Evolutionary conservation across 371 early-diverging fungal species (phyloP).

Genomic region (Capillidium heterosporum): DNA sequence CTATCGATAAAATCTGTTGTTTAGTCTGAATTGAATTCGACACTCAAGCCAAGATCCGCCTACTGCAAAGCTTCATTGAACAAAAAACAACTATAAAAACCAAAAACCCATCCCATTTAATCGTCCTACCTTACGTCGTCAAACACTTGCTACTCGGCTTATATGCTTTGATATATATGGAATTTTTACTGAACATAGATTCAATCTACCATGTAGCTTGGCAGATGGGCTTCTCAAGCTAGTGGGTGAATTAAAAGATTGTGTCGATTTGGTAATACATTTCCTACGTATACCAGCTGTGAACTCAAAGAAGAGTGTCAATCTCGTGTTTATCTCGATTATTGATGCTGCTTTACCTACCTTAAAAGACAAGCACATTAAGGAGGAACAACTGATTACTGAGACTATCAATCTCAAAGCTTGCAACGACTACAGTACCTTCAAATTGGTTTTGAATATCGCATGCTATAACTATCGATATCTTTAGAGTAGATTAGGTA

Average conservation of each 20-base stretch:
- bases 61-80: neutral
- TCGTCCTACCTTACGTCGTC: constrained; percentile 8
- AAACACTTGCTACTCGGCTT: constrained; percentile 14
- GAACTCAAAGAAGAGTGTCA: neutral
- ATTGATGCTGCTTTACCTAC: constrained; percentile 4
- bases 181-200: neutral
- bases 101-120: neutral
- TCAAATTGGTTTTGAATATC: constrained; percentile 19
- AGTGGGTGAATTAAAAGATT: neutral
- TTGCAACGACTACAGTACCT: constrained; percentile 19
- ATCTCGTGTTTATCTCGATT: constrained; percentile 5
- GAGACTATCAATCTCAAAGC: neutral
- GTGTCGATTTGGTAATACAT: neutral
- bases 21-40: neutral
- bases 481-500: constrained; percentile 21
- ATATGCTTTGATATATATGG: neutral
- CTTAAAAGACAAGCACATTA: constrained; percentile 5
- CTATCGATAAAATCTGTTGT: neutral
- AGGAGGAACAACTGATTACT: constrained; percentile 3
- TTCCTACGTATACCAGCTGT: neutral
- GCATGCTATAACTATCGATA: constrained; percentile 7
- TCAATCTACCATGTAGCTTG: constrained; percentile 8
- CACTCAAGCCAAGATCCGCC: neutral
- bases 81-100: neutral
- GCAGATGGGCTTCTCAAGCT: constrained; percentile 7